Conservation (phyloP, 208 protist genomes). For the Borovskyia barvae region DNA sequence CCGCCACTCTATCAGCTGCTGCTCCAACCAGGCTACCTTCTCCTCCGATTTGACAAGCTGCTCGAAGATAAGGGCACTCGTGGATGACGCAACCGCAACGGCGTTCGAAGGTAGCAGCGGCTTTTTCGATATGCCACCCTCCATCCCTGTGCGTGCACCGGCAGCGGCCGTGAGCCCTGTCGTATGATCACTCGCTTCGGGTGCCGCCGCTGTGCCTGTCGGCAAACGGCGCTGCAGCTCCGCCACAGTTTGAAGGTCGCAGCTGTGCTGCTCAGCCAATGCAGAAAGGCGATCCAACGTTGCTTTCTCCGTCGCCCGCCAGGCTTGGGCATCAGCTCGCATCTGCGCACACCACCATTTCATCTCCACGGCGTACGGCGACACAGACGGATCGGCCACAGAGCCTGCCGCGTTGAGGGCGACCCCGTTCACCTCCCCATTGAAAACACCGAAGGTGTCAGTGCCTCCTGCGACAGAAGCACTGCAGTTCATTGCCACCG, state of each 20-base stretch:
- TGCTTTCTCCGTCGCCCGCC: slow-evolving; percentile 9
- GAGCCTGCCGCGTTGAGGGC: neutral
- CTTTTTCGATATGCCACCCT: too few relatives aligned
- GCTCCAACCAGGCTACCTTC: slow-evolving; percentile 30
- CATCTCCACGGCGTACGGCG: slow-evolving; percentile 25
- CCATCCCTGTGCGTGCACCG: too few relatives aligned
- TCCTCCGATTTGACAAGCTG: slow-evolving; percentile 26
- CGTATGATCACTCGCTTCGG: too few relatives aligned
- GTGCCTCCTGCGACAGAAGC: too few relatives aligned
- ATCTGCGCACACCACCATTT: slow-evolving; percentile 2
- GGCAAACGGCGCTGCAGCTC: slow-evolving; percentile 6
- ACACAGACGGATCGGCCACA: slow-evolving; percentile 5
- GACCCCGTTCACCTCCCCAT: neutral
- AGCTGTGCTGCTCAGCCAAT: slow-evolving; percentile 15
- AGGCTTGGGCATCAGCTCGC: slow-evolving; percentile 8
- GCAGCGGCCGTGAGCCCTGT: too few relatives aligned
- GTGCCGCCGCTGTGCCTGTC: neutral
- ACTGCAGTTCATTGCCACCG: too few relatives aligned
- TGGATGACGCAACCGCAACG: slow-evolving; percentile 10
- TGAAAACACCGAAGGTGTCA: too few relatives aligned
- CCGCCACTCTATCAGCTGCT: slow-evolving; percentile 25
- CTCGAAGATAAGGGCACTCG: slow-evolving; percentile 26
- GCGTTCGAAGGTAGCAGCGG: neutral
- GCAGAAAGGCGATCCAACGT: slow-evolving; percentile 6
- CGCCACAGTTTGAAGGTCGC: slow-evolving; percentile 9